phyloP scores from a whole-genome alignment of 2,329 filamentous ascomycete species.

The Byssochlamys sp. region DNA sequence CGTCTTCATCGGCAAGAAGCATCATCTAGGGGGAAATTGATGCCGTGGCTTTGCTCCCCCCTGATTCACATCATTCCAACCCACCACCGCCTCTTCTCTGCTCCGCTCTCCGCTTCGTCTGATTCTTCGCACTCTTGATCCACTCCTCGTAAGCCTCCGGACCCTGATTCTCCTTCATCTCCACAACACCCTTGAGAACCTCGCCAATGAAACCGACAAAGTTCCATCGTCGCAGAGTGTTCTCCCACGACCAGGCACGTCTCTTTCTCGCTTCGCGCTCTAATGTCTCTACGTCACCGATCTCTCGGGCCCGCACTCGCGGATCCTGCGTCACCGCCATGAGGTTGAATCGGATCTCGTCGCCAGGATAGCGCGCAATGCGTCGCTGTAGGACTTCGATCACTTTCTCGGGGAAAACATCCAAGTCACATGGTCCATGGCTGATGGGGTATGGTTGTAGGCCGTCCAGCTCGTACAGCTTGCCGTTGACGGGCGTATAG shows the following conservation, averaged over 20 bases:
- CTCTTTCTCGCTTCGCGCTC: constrained; percentile 75
- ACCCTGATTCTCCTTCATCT: constrained; percentile 58
- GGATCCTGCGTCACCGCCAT: constrained; percentile 84
- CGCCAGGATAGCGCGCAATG: constrained; percentile 71
- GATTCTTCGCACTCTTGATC: constrained; percentile 58
- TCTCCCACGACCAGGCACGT: constrained; percentile 85
- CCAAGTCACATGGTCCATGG: constrained; percentile 64
- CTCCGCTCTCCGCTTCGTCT: constrained; percentile 33
- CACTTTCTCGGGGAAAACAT: constrained; percentile 67
- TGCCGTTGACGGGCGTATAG: constrained; percentile 71
- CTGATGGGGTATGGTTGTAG: constrained; percentile 85
- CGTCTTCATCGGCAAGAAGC: too few species aligned
- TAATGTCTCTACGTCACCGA: constrained; percentile 71
- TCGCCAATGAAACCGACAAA: constrained; percentile 94
- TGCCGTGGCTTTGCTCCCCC: background rate
- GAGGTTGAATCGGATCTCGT: constrained; percentile 91
- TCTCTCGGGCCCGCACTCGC: constrained; percentile 63
- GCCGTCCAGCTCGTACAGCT: constrained; percentile 88
- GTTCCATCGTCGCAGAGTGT: constrained; percentile 81
- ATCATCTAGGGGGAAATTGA: too few species aligned
- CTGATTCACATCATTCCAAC: background rate
- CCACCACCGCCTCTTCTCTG: constrained; percentile 12
- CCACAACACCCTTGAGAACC: constrained; percentile 77
- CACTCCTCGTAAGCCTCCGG: constrained; percentile 63
- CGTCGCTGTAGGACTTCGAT: constrained; percentile 78